These are phyloP conservation scores for Boeremia lycopersici DNA, from an alignment of 2,329 filamentous ascomycete genomes.

Conservation along the genomic window DNA sequence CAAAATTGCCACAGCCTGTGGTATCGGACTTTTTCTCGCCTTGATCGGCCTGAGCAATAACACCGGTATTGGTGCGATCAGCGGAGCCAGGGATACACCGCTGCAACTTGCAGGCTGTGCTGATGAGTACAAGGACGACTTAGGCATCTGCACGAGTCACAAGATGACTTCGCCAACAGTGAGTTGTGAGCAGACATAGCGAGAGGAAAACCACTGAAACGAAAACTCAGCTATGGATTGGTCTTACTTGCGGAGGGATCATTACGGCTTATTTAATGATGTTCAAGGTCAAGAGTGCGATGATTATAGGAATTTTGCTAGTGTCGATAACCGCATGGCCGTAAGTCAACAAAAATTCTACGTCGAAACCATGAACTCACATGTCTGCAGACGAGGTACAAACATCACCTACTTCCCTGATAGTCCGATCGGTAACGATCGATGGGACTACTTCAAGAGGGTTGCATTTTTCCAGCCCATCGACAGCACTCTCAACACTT, in stretches of 20 bases:
- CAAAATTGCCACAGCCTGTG: conserved; percentile 84
- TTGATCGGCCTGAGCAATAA: conserved; percentile 77
- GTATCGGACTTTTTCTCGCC: conserved; percentile 82
- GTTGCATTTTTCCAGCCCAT: conserved; percentile 84
- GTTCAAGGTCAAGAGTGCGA: conserved; percentile 84
- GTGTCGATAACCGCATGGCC: conserved; percentile 91
- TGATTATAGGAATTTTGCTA: conserved; percentile 80
- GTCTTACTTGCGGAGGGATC: conserved; percentile 83
- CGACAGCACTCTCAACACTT: conserved; percentile 68
- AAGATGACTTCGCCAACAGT: conserved; percentile 80
- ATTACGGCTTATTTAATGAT: conserved; percentile 81
- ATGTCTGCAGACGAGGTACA: conserved; percentile 60
- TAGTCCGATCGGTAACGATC: conserved; percentile 67
- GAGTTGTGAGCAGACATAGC: conserved; percentile 17
- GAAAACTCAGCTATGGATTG: conserved; percentile 72
- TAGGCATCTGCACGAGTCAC: conserved; percentile 66
- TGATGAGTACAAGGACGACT: conserved; percentile 53
- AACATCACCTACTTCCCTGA: conserved; percentile 80
- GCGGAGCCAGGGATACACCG: conserved; percentile 68
- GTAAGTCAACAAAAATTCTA: conserved; percentile 26
- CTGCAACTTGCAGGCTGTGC: conserved; percentile 78
- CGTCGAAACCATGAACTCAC: conserved; percentile 21
- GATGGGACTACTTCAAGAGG: conserved; percentile 84
- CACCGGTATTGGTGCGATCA: conserved; percentile 80
- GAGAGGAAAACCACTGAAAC: conserved; percentile 14